These are phyloP conservation scores for Solanum okadae DNA, from an alignment of 257 asterid species.

Conservation along the genomic window DNA sequence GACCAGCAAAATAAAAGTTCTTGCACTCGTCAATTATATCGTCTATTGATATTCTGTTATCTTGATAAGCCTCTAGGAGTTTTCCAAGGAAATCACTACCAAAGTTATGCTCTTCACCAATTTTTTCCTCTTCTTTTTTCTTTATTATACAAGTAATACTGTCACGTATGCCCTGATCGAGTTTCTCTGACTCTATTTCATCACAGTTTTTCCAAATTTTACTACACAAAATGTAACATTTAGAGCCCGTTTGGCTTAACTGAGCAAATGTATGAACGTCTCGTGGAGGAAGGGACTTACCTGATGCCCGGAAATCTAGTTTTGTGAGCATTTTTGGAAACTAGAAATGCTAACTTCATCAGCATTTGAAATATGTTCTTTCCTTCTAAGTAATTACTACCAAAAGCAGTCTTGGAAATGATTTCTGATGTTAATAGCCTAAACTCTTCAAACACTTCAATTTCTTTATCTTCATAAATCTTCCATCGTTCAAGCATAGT, in stretches of 20 bases:
- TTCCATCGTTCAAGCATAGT: too few relatives aligned
- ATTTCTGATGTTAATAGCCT: too few relatives aligned
- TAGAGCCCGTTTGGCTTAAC: not conserved
- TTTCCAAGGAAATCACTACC: conserved; percentile 36
- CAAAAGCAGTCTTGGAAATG: too few relatives aligned
- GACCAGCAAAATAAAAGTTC: conserved; percentile 73
- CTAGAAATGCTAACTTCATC: conserved; percentile 14
- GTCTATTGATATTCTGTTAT: conserved; percentile 23
- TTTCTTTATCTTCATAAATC: too few relatives aligned
- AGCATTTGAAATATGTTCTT: too few relatives aligned
- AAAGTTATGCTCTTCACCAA: not conserved
- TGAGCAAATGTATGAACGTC: not conserved
- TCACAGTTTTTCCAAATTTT: conserved; percentile 22
- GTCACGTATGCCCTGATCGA: conserved; percentile 37
- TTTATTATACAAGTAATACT: conserved; percentile 26
- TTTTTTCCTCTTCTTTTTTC: conserved; percentile 15
- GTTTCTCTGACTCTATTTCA: conserved; percentile 47
- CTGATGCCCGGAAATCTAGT: too few relatives aligned
- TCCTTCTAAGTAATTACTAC: too few relatives aligned
- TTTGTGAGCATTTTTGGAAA: not conserved
- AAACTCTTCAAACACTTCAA: too few relatives aligned
- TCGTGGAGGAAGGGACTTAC: conserved; percentile 1
- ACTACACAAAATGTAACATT: conserved; percentile 11
- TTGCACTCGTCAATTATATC: conserved; percentile 69
- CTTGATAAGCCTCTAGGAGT: conserved; percentile 33